Evolutionary conservation across 495 filamentous ascomycete genomes (phyloP).

Genomic region (Hypoxylon intermedium): DNA sequence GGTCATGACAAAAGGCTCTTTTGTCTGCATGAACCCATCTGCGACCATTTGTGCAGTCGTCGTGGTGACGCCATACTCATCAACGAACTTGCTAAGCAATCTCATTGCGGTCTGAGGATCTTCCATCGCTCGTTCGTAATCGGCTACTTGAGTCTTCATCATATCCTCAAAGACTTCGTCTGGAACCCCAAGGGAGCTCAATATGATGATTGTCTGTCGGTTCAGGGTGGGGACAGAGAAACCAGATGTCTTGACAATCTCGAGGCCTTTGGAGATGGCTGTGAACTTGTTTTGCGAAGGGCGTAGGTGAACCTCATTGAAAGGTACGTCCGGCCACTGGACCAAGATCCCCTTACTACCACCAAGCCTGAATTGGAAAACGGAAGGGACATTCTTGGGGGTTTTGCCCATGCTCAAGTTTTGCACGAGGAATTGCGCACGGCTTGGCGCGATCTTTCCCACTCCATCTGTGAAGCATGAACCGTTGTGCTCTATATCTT

Average conservation of each 20-base stretch:
- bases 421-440: conserved; percentile 71
- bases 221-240: conserved; percentile 81
- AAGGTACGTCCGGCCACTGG: conserved; percentile 66
- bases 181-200: conserved; percentile 77
- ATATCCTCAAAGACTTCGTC: conserved; percentile 72
- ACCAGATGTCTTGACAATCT: conserved; percentile 82
- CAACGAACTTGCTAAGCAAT: conserved; percentile 75
- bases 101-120: conserved; percentile 67
- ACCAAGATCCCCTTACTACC: conserved; percentile 91
- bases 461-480: conserved; percentile 90
- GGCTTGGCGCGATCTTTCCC: conserved; percentile 83
- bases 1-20: conserved; percentile 84
- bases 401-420: conserved; percentile 65
- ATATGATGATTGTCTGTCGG: conserved; percentile 83
- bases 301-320: conserved; percentile 74
- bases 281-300: conserved; percentile 87
- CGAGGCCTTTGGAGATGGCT: conserved; percentile 72
- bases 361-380: conserved; percentile 88
- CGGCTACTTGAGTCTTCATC: conserved; percentile 66
- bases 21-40: conserved; percentile 75
- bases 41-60: conserved; percentile 74
- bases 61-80: conserved; percentile 82
- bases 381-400: conserved; percentile 67
- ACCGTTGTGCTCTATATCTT: conserved; percentile 70
- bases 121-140: conserved; percentile 71